Evolutionary conservation across 2,329 filamentous ascomycete species (phyloP), one percentile per base, ranked within the genome.

Genomic region (Pseudocercospora crystallina): DNA sequence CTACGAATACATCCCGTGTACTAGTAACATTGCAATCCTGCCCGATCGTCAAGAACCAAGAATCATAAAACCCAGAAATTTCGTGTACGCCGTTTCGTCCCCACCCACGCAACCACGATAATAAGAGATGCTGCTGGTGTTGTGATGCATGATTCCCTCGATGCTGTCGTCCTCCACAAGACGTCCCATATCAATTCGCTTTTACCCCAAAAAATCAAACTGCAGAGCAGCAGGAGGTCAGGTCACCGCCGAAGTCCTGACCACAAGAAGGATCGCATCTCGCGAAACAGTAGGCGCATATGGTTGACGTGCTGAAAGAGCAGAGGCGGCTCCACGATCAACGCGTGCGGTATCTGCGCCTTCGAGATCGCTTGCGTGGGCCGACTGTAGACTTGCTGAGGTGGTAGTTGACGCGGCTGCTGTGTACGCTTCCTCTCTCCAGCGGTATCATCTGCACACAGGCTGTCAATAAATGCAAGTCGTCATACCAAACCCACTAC

Each of bases 381-480:
- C 20, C 36, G 43, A 32, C 32, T 33, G 41, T 43, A 31, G 17
- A 30, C 20, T 13, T 41, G 40, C 20, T 34, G 39, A 26, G 36
- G 49, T 43, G 47, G 51, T 42, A 12, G 49, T 20, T 32, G 40
- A 39, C 51, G 20, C 35, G 33, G 51, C 44, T 42, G 45, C 42
- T 47, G 47, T 35, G 35, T 34, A 14, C 26, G 17, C 20, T 34
- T 17, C 4, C 14, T 36, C 10, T 53, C 50, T 47, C 50, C 47
- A 17, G 45, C 45, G 20, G 30, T 35, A 17, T 35, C 38, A 43
- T 38, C 15, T 34, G 39, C 26, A n/a, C 40, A 33, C 32, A 30
- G 8, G 43, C 40, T 52, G 51, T 53, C 51, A 53, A 49, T 53
- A 47, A 43, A 53, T 46, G 51, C 51, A 46, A 31, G 34, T 49